Evolutionary conservation across 352 stramenopile species (phyloP), one percentile per base, ranked within the genome.

Genomic region (Globisporangium iwayamae): DNA sequence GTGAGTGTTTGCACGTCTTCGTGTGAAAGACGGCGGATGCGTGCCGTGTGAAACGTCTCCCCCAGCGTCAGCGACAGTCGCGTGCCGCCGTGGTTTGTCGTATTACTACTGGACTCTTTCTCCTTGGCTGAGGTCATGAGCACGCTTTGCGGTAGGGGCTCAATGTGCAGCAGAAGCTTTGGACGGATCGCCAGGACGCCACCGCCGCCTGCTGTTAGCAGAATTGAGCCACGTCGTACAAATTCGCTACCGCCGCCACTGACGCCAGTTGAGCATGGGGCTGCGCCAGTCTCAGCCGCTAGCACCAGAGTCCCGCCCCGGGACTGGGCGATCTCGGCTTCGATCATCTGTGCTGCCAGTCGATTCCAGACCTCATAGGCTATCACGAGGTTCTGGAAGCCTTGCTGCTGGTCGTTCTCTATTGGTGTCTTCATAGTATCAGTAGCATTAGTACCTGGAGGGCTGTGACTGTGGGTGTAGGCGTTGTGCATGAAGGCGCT

Each of bases 401-500:
- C 63, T 18, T 56, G 65, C 1, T 60, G 60, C 1, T 60, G 60
- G 10, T 68, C 32, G 20, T 67, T 9, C 47, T 51, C n/a, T 2
- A 4, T 20, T 3, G 25, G 25, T 28, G 18, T 5, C 18, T 13
- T 39, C 18, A 34, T 2, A 63, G 11, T 62, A 11, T 10, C 39
- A 36, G 22, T 9, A 38, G 1, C 32, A 4, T 36, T 36, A 36
- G 32, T 22, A 20, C 9, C 13, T 50, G 6, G 45, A 16, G 6
- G 43, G 1, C 6, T 20, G 28, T 25, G 30, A n/a, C 73, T 67
- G 3, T 56, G 32, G 1, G 76, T 47, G 43, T 82, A 74, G 0
- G 70, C 58, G 43, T 83, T 87, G 68, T 80, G 72, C 6, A 79
- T 69, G 50, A 89, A 91, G 8, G 73, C 71, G 3, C 72, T 86